Conservation (phyloP, 345 rosid genomes). For the Abelmoschus esculentus region DNA sequence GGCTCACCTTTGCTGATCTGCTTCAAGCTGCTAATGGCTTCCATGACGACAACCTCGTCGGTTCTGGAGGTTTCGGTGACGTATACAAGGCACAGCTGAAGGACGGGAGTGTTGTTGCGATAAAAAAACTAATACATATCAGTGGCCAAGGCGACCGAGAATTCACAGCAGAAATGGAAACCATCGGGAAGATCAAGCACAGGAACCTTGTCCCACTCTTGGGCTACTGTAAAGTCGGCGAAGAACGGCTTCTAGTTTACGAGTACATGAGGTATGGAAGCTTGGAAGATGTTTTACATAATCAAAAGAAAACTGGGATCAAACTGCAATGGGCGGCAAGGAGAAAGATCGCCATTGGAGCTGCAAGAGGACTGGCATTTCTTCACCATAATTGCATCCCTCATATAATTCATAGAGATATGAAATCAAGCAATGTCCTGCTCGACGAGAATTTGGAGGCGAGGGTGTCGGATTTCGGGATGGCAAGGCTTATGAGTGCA, state of each 20-base stretch:
- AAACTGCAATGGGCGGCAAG: constrained; percentile 73
- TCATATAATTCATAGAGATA: constrained; percentile 88
- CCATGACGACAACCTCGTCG: constrained; percentile 74
- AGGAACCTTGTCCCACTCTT: constrained; percentile 84
- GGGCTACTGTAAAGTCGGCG: constrained; percentile 86
- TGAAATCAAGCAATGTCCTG: constrained; percentile 95
- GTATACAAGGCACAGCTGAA: constrained; percentile 85
- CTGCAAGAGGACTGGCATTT: constrained; percentile 85
- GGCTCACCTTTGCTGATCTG: constrained; percentile 88
- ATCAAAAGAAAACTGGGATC: constrained; percentile 59
- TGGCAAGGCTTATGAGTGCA: constrained; percentile 90
- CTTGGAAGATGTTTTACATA: constrained; percentile 81
- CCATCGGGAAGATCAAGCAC: constrained; percentile 93
- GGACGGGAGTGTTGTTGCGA: constrained; percentile 84
- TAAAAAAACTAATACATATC: constrained; percentile 83
- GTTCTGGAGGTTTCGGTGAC: constrained; percentile 98
- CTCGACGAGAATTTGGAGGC: constrained; percentile 85
- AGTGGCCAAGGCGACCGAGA: constrained; percentile 98
- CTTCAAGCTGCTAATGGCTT: constrained; percentile 87
- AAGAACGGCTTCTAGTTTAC: constrained; percentile 85
- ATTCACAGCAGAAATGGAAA: constrained; percentile 96
- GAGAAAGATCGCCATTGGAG: constrained; percentile 80
- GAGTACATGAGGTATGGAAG: constrained; percentile 96
- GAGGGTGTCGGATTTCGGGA: constrained; percentile 95
- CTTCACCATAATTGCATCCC: constrained; percentile 90